Evolutionary conservation across 2,329 filamentous ascomycete species (phyloP).

Genomic region (Mollisiaceae sp.): DNA sequence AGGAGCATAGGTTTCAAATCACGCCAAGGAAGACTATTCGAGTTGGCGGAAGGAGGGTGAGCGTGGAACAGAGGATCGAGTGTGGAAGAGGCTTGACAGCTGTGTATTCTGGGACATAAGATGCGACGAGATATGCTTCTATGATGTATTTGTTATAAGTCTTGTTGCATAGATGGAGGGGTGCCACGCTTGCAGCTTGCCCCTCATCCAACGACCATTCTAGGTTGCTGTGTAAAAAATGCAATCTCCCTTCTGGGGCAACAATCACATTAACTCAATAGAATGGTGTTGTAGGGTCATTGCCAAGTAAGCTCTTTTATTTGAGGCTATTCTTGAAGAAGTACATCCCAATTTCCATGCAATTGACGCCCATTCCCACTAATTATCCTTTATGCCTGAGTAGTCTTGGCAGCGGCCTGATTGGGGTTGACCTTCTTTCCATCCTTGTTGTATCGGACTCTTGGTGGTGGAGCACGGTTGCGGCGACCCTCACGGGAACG

Average conservation of each 20-base stretch:
- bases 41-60: constrained; percentile 72
- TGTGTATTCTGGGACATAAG: constrained; percentile 70
- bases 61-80: constrained; percentile 84
- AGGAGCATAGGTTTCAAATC: constrained; percentile 78
- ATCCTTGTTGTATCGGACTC: constrained; percentile 99
- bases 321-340: constrained; percentile 31
- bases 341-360: constrained; percentile 33
- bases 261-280: not conserved
- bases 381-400: constrained; percentile 38
- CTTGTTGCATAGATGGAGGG: not conserved
- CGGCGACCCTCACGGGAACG: constrained; percentile 95
- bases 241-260: constrained; percentile 2
- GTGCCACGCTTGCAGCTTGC: not conserved
- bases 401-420: constrained; percentile 44
- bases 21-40: constrained; percentile 76
- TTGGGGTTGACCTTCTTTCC: constrained; percentile 92
- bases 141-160: constrained; percentile 16
- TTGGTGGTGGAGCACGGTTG: constrained; percentile 97
- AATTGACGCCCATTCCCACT: constrained; percentile 29
- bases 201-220: constrained; percentile 3
- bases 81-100: constrained; percentile 83
- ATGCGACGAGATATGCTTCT: not conserved
- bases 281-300: constrained; percentile 4
- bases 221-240: constrained; percentile 4
- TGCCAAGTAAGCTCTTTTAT: constrained; percentile 27